Base-by-base conservation (phyloP, 129 eudicot genomes). In the Dittrichia graveolens region DNA sequence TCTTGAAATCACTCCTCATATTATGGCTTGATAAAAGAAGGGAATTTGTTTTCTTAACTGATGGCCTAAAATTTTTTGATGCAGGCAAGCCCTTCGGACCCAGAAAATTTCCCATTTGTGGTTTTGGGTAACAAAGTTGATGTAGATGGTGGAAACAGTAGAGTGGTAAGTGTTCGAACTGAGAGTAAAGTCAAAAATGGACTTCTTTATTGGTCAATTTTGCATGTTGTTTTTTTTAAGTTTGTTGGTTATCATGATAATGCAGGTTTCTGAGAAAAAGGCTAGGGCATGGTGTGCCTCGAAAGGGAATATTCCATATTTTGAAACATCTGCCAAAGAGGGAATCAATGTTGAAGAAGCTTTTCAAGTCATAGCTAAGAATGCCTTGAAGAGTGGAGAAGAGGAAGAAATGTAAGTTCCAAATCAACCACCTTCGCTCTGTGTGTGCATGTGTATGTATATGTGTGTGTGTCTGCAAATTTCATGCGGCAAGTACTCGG, bases 231-330 rank as follows among this genome's bases (percentile, higher is more conserved):
- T 76, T 48, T 0, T 80, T 34, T 31, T 39, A 12, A 13, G 2
- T 57, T 18, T 57, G 47, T 50, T 43, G 66, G 41, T 68, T 42
- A 8, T 70, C 12, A 37, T 67, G 5, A 49, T 67, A n/a, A 15
- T 55, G 10, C 65, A 93, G 98, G 98, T 90, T 76, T 85, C 98
- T 79, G 98, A 90, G 95, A 93, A 93, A 75, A 93, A 93, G 74
- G 98, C 98, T 4, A 85, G 86, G 64, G 96, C 98, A 35, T 93
- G 98, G 98, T 93, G 98, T 68, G 98, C 98, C 45, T 85, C 96
- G 5, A 89, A 93, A 77, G 98, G 98, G 69, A 93, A 93, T 54
- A 93, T 93, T 62, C 98, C 98, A 3, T 93, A 93, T 84, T 93
- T 90, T 45, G 98, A 93, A 82, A 93, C 98, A 37, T 93, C 98